A percentile compares a stretch with the other conserved stretches of the same genome.
Evolutionary conservation across 805 yeast genomes (phyloP).

Genomic region (Jamesozyma gamospora): DNA sequence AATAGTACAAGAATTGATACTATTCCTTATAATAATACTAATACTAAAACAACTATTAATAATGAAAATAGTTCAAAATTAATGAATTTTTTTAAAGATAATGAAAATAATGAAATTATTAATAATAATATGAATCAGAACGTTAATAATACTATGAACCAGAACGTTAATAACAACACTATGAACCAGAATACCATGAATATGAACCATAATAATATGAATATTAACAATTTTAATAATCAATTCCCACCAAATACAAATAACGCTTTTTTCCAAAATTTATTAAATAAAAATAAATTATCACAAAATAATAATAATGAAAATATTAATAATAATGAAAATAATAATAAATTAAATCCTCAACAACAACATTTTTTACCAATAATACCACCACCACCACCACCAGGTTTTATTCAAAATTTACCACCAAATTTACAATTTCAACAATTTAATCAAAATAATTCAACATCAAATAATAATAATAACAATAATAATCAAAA

Average conservation of each 20-base stretch:
- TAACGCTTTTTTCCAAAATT: slow-evolving; percentile 23
- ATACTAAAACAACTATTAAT: slow-evolving; percentile 1
- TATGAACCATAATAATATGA: too few species aligned
- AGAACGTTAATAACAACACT: too few species aligned
- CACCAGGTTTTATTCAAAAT: slow-evolving; percentile 25
- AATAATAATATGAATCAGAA: too few species aligned
- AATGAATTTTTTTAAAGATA: slow-evolving; percentile 23
- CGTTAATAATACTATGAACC: too few species aligned
- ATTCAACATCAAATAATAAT: slow-evolving; percentile 1
- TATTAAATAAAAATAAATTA: slow-evolving; percentile 22
- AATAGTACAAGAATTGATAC: background rate
- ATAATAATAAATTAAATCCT: background rate
- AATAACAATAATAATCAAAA: slow-evolving; percentile 1
- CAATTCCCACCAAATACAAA: slow-evolving; percentile 11
- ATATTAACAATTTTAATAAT: too few species aligned
- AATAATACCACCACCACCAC: slow-evolving; percentile 18
- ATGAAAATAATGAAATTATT: too few species aligned
- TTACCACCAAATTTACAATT: slow-evolving; percentile 11
- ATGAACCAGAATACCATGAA: too few species aligned
- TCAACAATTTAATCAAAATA: slow-evolving; percentile 1
- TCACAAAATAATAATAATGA: background rate
- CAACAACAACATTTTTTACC: slow-evolving; percentile 18
- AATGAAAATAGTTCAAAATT: slow-evolving; percentile 22
- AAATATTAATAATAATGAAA: background rate
- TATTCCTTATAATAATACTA: background rate